Evolutionary conservation across 495 filamentous ascomycete species (phyloP).

Genomic region (Cercophora newfieldiana): DNA sequence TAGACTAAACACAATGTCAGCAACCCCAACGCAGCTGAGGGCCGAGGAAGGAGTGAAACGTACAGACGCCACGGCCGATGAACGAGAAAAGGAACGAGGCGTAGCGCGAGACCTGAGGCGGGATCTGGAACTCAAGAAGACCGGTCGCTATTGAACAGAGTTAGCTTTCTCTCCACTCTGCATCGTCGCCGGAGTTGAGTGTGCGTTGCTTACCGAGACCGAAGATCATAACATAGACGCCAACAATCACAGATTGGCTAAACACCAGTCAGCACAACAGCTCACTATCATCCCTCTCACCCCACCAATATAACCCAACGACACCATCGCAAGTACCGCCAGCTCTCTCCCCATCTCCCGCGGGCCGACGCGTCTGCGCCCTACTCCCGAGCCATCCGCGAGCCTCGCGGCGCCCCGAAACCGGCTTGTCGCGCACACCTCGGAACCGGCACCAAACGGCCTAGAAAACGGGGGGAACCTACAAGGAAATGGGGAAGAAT

Average conservation of each 20-base stretch:
- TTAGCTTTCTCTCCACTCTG: background rate
- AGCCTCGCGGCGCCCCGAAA: background rate
- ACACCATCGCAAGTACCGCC: background rate
- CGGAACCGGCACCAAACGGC: background rate
- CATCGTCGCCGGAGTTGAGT: background rate
- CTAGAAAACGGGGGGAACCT: slow-evolving; percentile 30
- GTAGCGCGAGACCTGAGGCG: slow-evolving; percentile 87
- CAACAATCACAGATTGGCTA: slow-evolving; percentile 71
- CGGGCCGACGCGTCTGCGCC: background rate
- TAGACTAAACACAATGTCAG: slow-evolving; percentile 64
- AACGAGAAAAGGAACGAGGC: slow-evolving; percentile 98
- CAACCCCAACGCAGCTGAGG: background rate
- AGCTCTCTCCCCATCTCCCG: background rate
- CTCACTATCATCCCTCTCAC: background rate
- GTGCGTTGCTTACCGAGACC: slow-evolving; percentile 67
- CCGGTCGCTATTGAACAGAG: slow-evolving; percentile 49
- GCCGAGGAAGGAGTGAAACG: slow-evolving; percentile 40
- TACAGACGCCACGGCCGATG: slow-evolving; percentile 91
- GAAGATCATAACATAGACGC: slow-evolving; percentile 85
- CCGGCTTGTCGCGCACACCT: background rate
- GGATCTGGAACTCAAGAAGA: slow-evolving; percentile 85
- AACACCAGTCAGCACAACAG: background rate
- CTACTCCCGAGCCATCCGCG: background rate
- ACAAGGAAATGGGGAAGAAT: slow-evolving; percentile 68
- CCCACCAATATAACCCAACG: background rate